A percentile compares a stretch with the other conserved stretches of the same genome.
These are phyloP conservation scores for Grammothele lineata DNA, from an alignment of 768 basidiomycete species.

Conservation along the genomic window DNA sequence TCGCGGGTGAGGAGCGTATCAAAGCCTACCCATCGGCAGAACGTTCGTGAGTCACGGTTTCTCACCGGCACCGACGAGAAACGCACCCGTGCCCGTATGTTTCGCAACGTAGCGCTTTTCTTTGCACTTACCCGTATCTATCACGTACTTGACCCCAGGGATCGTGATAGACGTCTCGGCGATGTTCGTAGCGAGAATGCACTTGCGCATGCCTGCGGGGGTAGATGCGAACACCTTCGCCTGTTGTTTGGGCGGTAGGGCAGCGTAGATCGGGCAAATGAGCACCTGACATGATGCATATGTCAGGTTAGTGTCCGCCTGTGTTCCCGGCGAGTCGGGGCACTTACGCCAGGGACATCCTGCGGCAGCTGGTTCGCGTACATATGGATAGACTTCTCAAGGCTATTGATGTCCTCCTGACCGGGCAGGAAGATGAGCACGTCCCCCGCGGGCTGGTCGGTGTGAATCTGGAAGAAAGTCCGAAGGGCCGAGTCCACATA, in stretches of 20 bases:
- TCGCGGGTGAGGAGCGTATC: constrained; percentile 81
- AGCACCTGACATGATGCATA: constrained; percentile 46
- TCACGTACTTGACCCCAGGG: constrained; percentile 91
- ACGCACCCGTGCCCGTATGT: constrained; percentile 61
- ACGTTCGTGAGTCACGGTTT: no score
- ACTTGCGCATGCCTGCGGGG: constrained; percentile 71
- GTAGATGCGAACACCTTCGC: constrained; percentile 69
- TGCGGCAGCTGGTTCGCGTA: constrained; percentile 67
- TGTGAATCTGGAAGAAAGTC: constrained; percentile 93
- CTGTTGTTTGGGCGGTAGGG: constrained; percentile 76
- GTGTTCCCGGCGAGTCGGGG: neutral
- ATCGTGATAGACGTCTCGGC: constrained; percentile 98
- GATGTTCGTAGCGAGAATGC: constrained; percentile 95
- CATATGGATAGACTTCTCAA: constrained; percentile 69
- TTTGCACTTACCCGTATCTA: constrained; percentile 95
- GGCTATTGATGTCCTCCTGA: constrained; percentile 93
- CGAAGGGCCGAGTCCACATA: constrained; percentile 87
- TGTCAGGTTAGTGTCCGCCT: neutral
- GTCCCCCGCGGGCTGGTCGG: constrained; percentile 75
- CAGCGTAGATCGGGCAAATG: constrained; percentile 81
- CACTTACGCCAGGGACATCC: constrained; percentile 46
- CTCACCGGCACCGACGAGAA: no score
- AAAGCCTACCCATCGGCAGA: no score
- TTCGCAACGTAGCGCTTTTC: constrained; percentile 83
- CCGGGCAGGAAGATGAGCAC: constrained; percentile 94